Conservation (phyloP, 202 grass and related monocot genomes). For the Zizania palustris region DNA sequence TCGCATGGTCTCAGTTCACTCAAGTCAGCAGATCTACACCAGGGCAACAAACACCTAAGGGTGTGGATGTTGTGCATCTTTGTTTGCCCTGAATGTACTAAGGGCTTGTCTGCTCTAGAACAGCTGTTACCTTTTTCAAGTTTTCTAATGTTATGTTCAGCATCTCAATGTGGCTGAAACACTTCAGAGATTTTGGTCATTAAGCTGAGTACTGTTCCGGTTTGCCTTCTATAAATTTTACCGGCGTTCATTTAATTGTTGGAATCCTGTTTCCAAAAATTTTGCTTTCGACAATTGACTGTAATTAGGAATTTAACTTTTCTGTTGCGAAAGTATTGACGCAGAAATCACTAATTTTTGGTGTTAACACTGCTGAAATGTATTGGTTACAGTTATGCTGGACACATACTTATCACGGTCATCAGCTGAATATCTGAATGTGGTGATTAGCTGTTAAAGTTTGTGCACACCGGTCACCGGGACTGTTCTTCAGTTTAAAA, state of each 20-base stretch:
- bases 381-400: no score
- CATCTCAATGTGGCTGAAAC: slow-evolving; percentile 30
- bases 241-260: background rate
- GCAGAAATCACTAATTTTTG: no score
- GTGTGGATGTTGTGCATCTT: background rate
- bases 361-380: no score
- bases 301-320: background rate
- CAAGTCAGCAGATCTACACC: slow-evolving; percentile 93
- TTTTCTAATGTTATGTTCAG: slow-evolving; percentile 32
- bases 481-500: no score
- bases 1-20: slow-evolving; percentile 64
- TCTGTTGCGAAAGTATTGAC: background rate
- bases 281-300: background rate
- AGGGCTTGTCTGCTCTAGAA: slow-evolving; percentile 28
- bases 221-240: background rate
- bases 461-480: no score
- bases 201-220: slow-evolving; percentile 16
- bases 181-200: slow-evolving; percentile 32
- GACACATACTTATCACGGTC: no score
- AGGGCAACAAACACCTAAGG: slow-evolving; percentile 78
- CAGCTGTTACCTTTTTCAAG: slow-evolving; percentile 18
- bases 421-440: no score
- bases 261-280: background rate
- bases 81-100: slow-evolving; percentile 17
- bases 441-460: no score